phyloP scores from a whole-genome alignment of 2,329 filamentous ascomycete genomes.

The Dryadomyces sulphureus region DNA sequence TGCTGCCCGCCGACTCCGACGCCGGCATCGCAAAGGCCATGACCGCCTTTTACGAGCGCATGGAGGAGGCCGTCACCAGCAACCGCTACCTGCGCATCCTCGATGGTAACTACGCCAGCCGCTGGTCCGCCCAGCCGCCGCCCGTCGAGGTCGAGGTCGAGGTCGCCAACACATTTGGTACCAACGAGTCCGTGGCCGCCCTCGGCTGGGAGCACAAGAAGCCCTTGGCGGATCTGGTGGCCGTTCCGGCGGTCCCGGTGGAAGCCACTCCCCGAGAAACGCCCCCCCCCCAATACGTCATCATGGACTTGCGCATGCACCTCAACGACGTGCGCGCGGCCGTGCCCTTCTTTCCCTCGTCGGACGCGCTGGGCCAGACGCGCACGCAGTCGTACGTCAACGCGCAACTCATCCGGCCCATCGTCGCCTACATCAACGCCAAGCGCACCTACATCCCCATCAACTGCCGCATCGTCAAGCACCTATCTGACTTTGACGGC shows the following conservation, averaged over 20 bases:
- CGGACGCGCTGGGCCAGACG: conserved; percentile 26
- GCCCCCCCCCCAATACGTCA: conserved; percentile 63
- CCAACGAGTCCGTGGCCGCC: not conserved
- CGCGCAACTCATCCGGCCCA: conserved; percentile 85
- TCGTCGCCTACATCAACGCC: conserved; percentile 96
- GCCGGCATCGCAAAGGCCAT: conserved; percentile 88
- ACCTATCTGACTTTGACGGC: conserved; percentile 77
- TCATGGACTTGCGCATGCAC: conserved; percentile 90
- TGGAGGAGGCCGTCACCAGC: conserved; percentile 81
- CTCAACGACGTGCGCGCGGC: conserved; percentile 88
- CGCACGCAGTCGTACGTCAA: conserved; percentile 89
- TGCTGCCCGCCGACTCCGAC: conserved; percentile 79
- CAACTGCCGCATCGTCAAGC: conserved; percentile 86
- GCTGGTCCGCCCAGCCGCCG: not conserved
- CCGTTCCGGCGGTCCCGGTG: not conserved
- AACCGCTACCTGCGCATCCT: conserved; percentile 51
- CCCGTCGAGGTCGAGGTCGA: not conserved
- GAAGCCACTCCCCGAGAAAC: conserved; percentile 13
- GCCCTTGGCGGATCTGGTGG: not conserved
- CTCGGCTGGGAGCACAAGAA: too few species aligned
- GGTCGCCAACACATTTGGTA: not conserved
- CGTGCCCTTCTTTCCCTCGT: conserved; percentile 66
- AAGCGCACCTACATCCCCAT: conserved; percentile 92
- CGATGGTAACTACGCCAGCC: conserved; percentile 22
- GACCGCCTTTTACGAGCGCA: conserved; percentile 90